Base-by-base conservation (phyloP, 1,139 yeast species). In the Geotrichum europaeum region DNA sequence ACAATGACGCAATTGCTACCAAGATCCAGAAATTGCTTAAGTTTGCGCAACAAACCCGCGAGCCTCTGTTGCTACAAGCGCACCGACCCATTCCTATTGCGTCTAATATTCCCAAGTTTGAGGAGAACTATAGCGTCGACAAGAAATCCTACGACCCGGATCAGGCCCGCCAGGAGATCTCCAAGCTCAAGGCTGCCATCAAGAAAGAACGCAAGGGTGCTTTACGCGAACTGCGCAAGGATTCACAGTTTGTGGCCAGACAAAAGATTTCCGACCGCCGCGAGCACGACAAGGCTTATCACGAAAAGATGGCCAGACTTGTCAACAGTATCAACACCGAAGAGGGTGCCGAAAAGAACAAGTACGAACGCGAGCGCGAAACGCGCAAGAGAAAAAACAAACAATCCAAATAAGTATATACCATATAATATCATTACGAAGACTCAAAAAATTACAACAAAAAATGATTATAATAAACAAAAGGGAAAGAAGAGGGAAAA, bases 71-170 rank as follows among this genome's bases (percentile, higher is more conserved):
- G n/a, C 79, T 94, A 65, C 99, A 95, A 76, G 77, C 83, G n/a
- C 97, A 92, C 76, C 84, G 83, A 70, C 90, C 96, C 43, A 74
- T 94, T 62, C 88, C 97, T 3, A 87, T 95, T 69, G 87, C 94
- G 56, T 83, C 96, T 1, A 82, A 81, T 70, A 87, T 92, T 52
- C 99, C 99, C 66, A 87, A 89, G 75, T 95, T 88, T 72, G 98
- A 92, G 75, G 98, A 90, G 70, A 90, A 91, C 78, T 95, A 87
- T 82, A 92, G 91, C 76, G 96, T 97, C 63, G 97, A 90, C 71
- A 89, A 86, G 83, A 90, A 89, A 76, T 88, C 96, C 15, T 89
- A 91, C 73, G 97, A 92, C 72, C 82, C 87, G 60, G 88, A 92
- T 72, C 80, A 85, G 66, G 85, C 87, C 64, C 83, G 96, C 73